A percentile compares a stretch with the other conserved stretches of the same genome.
Evolutionary conservation across 1,284 basidiomycete genomes (phyloP).

Genomic region (Ceraceosorus guamensis): DNA sequence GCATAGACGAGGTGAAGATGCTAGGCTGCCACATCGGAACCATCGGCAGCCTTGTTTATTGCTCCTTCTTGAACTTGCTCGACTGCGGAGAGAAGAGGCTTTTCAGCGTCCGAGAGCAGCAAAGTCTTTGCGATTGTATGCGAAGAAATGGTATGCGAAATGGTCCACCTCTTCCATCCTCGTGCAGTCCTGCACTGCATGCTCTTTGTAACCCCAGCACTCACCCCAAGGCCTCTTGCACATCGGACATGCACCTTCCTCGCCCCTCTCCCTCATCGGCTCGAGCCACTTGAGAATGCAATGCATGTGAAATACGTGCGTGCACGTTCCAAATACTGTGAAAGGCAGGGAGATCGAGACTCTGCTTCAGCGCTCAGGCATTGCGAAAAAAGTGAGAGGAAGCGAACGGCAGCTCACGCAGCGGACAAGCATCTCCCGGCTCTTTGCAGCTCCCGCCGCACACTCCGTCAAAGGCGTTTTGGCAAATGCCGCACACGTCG

Average conservation of each 20-base stretch:
- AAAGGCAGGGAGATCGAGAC: constrained; percentile 3
- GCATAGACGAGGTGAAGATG: too few species aligned
- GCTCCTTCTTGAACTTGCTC: too few species aligned
- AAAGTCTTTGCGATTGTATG: too few species aligned
- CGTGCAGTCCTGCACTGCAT: not conserved
- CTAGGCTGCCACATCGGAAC: too few species aligned
- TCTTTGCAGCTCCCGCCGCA: constrained; percentile 42
- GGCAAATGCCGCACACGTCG: constrained; percentile 48
- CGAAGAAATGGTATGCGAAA: too few species aligned
- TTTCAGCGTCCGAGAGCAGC: too few species aligned
- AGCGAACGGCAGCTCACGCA: constrained; percentile 20
- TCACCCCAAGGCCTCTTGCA: constrained; percentile 13
- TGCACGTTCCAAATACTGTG: constrained; percentile 44
- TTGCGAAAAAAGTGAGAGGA: not conserved
- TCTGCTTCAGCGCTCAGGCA: constrained; percentile 5
- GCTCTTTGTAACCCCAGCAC: not conserved
- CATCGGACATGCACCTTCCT: constrained; percentile 5
- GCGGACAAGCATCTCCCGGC: constrained; percentile 41
- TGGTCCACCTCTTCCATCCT: not conserved
- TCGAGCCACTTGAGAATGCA: constrained; percentile 47
- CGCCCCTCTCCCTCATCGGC: not conserved
- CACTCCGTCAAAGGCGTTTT: constrained; percentile 46
- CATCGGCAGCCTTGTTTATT: too few species aligned
- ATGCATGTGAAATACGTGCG: constrained; percentile 46
- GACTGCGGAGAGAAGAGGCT: too few species aligned